A percentile compares a stretch with the other conserved stretches of the same genome.
These are phyloP conservation scores for Candida tetrigidarum DNA, from an alignment of 1,139 yeast species.

Conservation along the genomic window DNA sequence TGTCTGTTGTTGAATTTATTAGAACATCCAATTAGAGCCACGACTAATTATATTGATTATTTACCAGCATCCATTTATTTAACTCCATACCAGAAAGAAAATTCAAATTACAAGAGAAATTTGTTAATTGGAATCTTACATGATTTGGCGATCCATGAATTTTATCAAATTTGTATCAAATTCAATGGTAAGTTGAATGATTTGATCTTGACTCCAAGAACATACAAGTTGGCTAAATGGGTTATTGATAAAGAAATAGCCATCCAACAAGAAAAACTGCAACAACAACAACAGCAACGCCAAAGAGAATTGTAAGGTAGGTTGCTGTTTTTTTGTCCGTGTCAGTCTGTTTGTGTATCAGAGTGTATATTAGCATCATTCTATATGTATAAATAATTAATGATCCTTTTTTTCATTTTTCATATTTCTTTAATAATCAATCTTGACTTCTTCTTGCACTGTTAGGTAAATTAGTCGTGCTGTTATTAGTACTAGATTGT, in stretches of 20 bases:
- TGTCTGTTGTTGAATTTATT: slow-evolving; percentile 61
- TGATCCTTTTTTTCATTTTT: not conserved
- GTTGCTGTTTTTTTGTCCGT: not conserved
- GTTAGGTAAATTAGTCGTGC: slow-evolving; percentile 8
- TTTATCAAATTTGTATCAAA: slow-evolving; percentile 63
- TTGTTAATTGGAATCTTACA: slow-evolving; percentile 59
- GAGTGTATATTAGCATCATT: slow-evolving; percentile 1
- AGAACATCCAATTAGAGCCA: slow-evolving; percentile 58
- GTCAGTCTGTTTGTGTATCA: not conserved
- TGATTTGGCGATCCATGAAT: slow-evolving; percentile 64
- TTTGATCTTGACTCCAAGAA: slow-evolving; percentile 61
- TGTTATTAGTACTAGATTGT: slow-evolving; percentile 8
- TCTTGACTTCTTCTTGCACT: slow-evolving; percentile 13
- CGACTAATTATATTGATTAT: slow-evolving; percentile 40
- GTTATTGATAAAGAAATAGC: slow-evolving; percentile 70
- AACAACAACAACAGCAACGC: not conserved
- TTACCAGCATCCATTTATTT: slow-evolving; percentile 52
- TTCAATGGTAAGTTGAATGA: slow-evolving; percentile 68
- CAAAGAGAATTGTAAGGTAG: not conserved
- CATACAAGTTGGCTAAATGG: slow-evolving; percentile 71
- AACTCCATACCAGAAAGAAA: slow-evolving; percentile 29
- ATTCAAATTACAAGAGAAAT: slow-evolving; percentile 24
- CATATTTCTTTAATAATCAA: not conserved
- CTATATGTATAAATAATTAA: slow-evolving; percentile 6
- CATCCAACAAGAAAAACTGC: slow-evolving; percentile 35